phyloP scores from a whole-genome alignment of 306 rosid genomes.

The Nissolia schottii region DNA sequence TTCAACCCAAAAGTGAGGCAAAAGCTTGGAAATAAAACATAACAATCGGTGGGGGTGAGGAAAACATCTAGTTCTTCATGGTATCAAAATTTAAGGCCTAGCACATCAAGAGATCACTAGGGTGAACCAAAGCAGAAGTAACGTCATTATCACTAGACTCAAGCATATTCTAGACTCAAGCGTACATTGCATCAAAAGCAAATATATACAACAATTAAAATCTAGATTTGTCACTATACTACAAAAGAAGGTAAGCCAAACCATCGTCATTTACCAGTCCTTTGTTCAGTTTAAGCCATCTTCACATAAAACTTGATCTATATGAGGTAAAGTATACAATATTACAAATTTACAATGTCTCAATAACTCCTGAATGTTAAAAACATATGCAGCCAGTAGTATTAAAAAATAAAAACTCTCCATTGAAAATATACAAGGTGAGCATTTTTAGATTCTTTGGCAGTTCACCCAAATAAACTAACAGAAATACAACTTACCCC shows the following conservation, averaged over 20 bases:
- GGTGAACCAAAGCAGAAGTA: not conserved
- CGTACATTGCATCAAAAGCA: constrained; percentile 1
- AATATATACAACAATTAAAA: not conserved
- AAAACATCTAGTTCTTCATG: constrained; percentile 15
- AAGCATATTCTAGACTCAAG: not conserved
- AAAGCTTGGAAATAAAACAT: constrained; percentile 4
- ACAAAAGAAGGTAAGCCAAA: constrained; percentile 12
- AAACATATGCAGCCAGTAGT: not conserved
- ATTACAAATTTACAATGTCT: not conserved
- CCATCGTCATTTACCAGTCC: constrained; percentile 14
- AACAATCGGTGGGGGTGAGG: not conserved
- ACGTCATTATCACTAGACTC: not conserved
- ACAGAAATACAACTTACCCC: constrained; percentile 39
- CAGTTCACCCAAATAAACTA: constrained; percentile 14
- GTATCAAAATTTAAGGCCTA: not conserved
- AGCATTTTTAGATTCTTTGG: constrained; percentile 1
- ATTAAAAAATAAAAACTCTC: not conserved
- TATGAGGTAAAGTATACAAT: not conserved
- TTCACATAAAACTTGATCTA: not conserved
- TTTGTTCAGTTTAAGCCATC: constrained; percentile 17
- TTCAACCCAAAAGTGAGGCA: not conserved
- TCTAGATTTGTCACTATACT: constrained; percentile 1
- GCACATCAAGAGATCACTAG: not conserved
- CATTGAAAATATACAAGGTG: not conserved
- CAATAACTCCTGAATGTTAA: not conserved